A percentile compares a stretch with the other conserved stretches of the same genome.
phyloP scores from a whole-genome alignment of 2,329 filamentous ascomycete genomes.

The Xylaria sp. region DNA sequence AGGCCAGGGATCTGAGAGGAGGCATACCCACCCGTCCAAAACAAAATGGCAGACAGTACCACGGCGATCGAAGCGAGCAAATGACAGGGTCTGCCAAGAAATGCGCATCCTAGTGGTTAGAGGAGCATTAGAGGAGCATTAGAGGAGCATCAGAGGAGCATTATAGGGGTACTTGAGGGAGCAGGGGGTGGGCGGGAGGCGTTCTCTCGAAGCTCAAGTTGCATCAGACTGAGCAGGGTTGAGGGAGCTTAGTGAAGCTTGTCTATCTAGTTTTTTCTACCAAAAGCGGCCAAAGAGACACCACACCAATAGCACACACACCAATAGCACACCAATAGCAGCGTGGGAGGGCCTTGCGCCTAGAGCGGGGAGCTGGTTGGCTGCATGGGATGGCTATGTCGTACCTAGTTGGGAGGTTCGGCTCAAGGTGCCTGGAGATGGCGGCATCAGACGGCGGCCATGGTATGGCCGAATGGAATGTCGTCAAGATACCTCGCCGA shows the following conservation, averaged over 20 bases:
- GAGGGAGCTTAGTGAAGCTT: slow-evolving; percentile 27
- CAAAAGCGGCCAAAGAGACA: too few relatives aligned
- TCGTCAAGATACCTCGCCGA: neutral
- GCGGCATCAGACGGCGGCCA: slow-evolving; percentile 2
- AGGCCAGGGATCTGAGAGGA: slow-evolving; percentile 37
- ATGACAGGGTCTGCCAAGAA: slow-evolving; percentile 40
- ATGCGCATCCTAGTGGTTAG: slow-evolving; percentile 19
- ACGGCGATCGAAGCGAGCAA: slow-evolving; percentile 40
- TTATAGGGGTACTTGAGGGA: slow-evolving; percentile 4
- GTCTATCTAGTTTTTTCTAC: neutral
- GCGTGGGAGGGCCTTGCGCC: neutral
- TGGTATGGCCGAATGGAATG: too few relatives aligned
- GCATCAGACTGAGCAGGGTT: slow-evolving; percentile 33
- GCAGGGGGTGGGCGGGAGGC: slow-evolving; percentile 29
- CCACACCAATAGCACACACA: too few relatives aligned
- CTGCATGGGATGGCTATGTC: too few relatives aligned
- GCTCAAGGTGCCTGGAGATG: neutral
- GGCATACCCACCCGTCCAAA: slow-evolving; percentile 49
- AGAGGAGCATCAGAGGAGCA: slow-evolving; percentile 5
- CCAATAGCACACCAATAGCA: neutral
- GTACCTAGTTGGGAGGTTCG: neutral
- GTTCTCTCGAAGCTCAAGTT: slow-evolving; percentile 28
- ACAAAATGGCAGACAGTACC: slow-evolving; percentile 43
- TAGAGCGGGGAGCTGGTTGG: neutral
- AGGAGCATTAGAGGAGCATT: neutral